These are phyloP conservation scores for Pseudognaphalium luteoalbum DNA, from an alignment of 129 eudicot genomes.

Conservation along the genomic window DNA sequence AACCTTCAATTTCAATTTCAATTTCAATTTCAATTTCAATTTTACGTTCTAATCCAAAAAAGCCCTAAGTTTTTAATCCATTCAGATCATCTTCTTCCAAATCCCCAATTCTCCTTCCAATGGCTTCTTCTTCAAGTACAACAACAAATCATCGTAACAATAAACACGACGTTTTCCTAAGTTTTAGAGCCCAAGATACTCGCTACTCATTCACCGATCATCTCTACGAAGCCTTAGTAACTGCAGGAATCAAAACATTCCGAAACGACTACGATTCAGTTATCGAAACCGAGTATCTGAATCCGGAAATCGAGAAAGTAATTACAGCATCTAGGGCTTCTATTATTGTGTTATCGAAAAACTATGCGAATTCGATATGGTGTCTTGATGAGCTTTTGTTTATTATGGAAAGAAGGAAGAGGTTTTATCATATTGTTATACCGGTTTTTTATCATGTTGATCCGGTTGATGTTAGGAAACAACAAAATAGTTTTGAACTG, in stretches of 20 bases:
- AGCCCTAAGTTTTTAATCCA: too few species aligned
- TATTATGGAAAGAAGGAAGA: conserved; percentile 28
- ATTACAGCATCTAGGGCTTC: conserved; percentile 19
- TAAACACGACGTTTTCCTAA: background rate
- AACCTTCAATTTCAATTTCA: too few species aligned
- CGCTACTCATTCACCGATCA: background rate
- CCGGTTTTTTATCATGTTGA: conserved; percentile 37
- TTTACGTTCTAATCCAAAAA: too few species aligned
- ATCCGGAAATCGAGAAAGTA: background rate
- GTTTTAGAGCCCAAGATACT: background rate
- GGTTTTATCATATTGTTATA: conserved; percentile 26
- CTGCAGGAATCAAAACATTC: background rate
- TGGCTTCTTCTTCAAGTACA: too few species aligned
- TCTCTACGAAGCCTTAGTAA: background rate
- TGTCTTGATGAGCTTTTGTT: conserved; percentile 22
- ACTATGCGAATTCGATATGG: conserved; percentile 16
- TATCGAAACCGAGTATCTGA: background rate
- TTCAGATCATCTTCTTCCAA: too few species aligned
- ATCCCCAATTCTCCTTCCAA: too few species aligned
- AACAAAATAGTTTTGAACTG: background rate
- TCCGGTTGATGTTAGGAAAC: conserved; percentile 21
- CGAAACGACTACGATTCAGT: background rate
- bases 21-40: too few species aligned
- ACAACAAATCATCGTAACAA: too few species aligned
- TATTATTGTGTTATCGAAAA: conserved; percentile 4